These are phyloP conservation scores for Jamesozyma jinghongensis DNA, from an alignment of 805 yeast species.

Conservation along the genomic window DNA sequence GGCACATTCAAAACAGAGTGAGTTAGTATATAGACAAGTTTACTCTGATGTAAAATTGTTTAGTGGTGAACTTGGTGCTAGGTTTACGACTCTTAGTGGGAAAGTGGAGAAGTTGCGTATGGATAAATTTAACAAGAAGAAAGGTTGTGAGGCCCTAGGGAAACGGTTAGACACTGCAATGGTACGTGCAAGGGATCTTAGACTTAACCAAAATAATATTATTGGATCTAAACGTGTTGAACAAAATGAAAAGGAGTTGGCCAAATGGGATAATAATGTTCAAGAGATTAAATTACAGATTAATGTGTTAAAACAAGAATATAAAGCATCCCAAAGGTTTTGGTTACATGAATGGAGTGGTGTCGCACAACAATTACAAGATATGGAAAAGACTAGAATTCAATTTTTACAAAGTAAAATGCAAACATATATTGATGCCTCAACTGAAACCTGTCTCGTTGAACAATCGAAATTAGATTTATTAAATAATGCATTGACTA, in stretches of 20 bases:
- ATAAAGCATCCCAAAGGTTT: conserved; percentile 24
- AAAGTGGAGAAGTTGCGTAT: conserved; percentile 24
- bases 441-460: conserved; percentile 20
- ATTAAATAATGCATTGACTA: conserved; percentile 16
- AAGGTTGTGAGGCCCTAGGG: conserved; percentile 21
- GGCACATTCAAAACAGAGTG: conserved; percentile 26
- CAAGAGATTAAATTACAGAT: conserved; percentile 21
- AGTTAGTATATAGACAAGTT: conserved; percentile 18
- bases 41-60: conserved; percentile 22
- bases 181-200: conserved; percentile 21
- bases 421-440: conserved; percentile 21
- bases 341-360: conserved; percentile 30
- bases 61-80: conserved; percentile 19
- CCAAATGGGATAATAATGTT: conserved; percentile 24
- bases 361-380: conserved; percentile 22
- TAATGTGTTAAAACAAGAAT: conserved; percentile 25
- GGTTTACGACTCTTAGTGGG: conserved; percentile 22
- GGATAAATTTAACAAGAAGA: conserved; percentile 23
- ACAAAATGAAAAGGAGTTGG: conserved; percentile 22
- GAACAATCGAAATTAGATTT: conserved; percentile 25
- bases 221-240: conserved; percentile 24
- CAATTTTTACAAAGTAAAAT: conserved; percentile 21
- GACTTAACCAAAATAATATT: conserved; percentile 24
- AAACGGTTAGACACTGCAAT: conserved; percentile 22
- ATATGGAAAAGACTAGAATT: conserved; percentile 25